Conservation (phyloP, 352 stramenopile species). For the Phytophthora megakarya region DNA sequence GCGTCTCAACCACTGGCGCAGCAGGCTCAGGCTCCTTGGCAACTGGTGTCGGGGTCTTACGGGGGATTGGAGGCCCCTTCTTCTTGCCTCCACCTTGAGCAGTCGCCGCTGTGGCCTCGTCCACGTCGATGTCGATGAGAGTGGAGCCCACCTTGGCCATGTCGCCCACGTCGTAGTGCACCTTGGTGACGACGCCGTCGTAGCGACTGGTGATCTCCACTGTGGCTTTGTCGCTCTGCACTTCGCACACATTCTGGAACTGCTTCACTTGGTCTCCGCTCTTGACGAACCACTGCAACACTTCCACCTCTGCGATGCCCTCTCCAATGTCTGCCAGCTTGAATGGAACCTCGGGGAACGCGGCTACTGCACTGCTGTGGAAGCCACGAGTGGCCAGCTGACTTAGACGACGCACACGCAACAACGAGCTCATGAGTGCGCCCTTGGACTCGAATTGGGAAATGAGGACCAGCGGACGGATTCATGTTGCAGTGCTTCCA, state of each 20-base stretch:
- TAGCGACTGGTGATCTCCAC: slow-evolving; percentile 98
- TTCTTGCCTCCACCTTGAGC: slow-evolving; percentile 43
- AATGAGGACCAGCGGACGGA: slow-evolving; percentile 16
- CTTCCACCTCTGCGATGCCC: slow-evolving; percentile 98
- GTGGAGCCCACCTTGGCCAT: slow-evolving; percentile 96
- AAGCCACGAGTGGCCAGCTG: slow-evolving; percentile 39
- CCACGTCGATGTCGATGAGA: slow-evolving; percentile 93
- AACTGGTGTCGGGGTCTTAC: slow-evolving; percentile 18
- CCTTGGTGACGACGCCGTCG: slow-evolving; percentile 92
- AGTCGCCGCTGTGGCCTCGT: slow-evolving; percentile 65
- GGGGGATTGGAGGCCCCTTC: slow-evolving; percentile 26
- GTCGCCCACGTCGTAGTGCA: slow-evolving; percentile 94
- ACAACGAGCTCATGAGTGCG: slow-evolving; percentile 21
- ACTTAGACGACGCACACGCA: slow-evolving; percentile 10
- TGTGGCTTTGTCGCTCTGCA: slow-evolving; percentile 97
- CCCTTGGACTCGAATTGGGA: slow-evolving; percentile 19
- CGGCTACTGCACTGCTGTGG: slow-evolving; percentile 45
- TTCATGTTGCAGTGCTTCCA: slow-evolving; percentile 24
- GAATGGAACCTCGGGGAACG: slow-evolving; percentile 86
- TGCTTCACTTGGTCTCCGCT: slow-evolving; percentile 90
- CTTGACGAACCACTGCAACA: slow-evolving; percentile 98
- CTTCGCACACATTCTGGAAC: slow-evolving; percentile 98
- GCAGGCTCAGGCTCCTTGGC: slow-evolving; percentile 6
- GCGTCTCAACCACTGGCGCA: slow-evolving; percentile 2
- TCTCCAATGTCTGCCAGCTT: slow-evolving; percentile 98